Conservation (phyloP, 306 rosid genomes). For the Prunus mira region DNA sequence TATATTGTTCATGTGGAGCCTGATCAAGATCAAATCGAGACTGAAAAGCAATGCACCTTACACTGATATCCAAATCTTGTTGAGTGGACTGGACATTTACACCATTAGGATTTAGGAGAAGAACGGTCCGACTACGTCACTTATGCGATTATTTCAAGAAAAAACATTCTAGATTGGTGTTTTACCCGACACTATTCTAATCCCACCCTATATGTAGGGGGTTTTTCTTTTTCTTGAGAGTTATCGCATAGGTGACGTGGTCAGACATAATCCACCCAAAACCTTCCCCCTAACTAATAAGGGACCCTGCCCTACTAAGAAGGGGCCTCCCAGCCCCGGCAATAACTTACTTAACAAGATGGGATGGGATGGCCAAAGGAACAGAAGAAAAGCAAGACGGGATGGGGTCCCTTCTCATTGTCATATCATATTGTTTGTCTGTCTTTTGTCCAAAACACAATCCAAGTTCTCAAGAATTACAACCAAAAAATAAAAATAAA, state of each 20-base stretch:
- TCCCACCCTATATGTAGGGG: too few relatives aligned
- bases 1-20: not conserved
- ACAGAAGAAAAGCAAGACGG: too few relatives aligned
- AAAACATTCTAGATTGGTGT: too few relatives aligned
- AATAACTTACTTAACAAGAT: not conserved
- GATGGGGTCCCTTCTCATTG: not conserved
- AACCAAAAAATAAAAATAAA: too few relatives aligned
- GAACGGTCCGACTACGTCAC: not conserved
- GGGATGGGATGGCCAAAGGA: not conserved
- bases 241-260: too few relatives aligned
- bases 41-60: not conserved
- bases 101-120: not conserved
- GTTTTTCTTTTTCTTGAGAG: too few relatives aligned
- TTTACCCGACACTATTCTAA: too few relatives aligned
- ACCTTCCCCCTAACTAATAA: too few relatives aligned
- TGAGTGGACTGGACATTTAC: not conserved
- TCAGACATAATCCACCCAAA: too few relatives aligned
- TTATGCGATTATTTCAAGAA: too few relatives aligned
- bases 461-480: too few relatives aligned
- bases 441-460: not conserved
- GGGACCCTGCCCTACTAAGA: too few relatives aligned
- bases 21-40: not conserved
- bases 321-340: not conserved
- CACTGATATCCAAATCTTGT: not conserved
- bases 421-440: not conserved